These are phyloP conservation scores for Mycena rebaudengoi DNA, from an alignment of 768 basidiomycete genomes.

Conservation along the genomic window DNA sequence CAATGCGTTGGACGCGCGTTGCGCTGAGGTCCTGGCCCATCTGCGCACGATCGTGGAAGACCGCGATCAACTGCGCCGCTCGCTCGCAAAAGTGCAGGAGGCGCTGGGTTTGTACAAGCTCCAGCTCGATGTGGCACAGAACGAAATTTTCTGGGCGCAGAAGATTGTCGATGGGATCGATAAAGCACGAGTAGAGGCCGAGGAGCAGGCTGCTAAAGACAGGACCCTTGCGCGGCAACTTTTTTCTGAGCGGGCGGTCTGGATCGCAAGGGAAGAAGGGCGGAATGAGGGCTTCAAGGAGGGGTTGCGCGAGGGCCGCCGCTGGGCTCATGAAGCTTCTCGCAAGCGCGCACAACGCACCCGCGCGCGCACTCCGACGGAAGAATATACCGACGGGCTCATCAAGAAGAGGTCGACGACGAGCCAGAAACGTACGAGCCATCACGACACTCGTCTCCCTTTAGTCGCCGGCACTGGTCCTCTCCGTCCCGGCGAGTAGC, in stretches of 20 bases:
- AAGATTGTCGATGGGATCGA: constrained; percentile 55
- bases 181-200: constrained; percentile 63
- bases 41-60: constrained; percentile 41
- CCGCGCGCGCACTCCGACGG: too few species aligned
- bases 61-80: constrained; percentile 35
- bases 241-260: constrained; percentile 58
- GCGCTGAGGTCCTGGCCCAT: constrained; percentile 38
- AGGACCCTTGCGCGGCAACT: constrained; percentile 60
- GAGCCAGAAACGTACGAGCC: background rate
- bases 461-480: background rate
- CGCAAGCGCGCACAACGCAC: background rate
- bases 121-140: constrained; percentile 66
- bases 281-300: constrained; percentile 58
- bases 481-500: background rate
- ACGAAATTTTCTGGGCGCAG: constrained; percentile 62
- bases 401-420: background rate
- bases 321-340: constrained; percentile 1
- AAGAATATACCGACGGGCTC: background rate
- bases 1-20: constrained; percentile 45
- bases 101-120: constrained; percentile 65
- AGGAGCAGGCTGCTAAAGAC: constrained; percentile 59
- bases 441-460: background rate
- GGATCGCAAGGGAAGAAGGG: constrained; percentile 65
- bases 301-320: constrained; percentile 41
- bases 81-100: constrained; percentile 44